Evolutionary conservation across 192 early-diverging fungal genomes (phyloP), one percentile per base, ranked within the genome.

Genomic region (Coemansia sp.): DNA sequence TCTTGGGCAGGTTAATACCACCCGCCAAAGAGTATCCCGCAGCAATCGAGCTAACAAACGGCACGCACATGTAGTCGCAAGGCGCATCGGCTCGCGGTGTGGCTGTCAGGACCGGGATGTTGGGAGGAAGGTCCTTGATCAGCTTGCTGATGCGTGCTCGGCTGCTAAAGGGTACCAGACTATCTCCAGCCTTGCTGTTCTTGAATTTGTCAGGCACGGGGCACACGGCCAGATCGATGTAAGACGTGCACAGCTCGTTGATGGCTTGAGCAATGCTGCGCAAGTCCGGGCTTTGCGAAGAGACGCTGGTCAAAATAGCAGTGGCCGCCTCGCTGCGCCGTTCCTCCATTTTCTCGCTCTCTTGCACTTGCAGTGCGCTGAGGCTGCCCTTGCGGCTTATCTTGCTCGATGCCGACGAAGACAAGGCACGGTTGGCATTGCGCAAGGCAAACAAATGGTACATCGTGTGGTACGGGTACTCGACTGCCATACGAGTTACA

Each of bases 1-100:
- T 75, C 69, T 84, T 84, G 37, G 83, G 83, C 62, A 84, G 34
- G 31, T 84, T 84, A 59, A 84, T 81, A 12, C 83, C 83, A 26
- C 78, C 78, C 5, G 72, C 82, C 33, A 83, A 66, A 64, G 65
- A 64, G 48, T 73, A 83, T 8, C 73, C 73, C 14, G 70, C 70
- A 0, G 61, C 36, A 28, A 79, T 59, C 6, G 69, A 69, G 28
- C 57, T 61, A 11, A 83, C 64, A 42, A 79, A 79, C 26, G 76
- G 74, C 14, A 79, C 73, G 18, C 68, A 63, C 50, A 58, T 69
- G 67, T 78, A 77, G 48, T 78, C 72, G 21, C 73, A 61, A 2
- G 76, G 70, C 10, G 64, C 68, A 10, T 76, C 77, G 4, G 67
- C 48, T 13, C 37, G 60, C 35, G 62, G 70, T 39, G 48, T 16